Base-by-base conservation (phyloP, 192 early-diverging fungal genomes). In the Entomortierella lignicola region DNA sequence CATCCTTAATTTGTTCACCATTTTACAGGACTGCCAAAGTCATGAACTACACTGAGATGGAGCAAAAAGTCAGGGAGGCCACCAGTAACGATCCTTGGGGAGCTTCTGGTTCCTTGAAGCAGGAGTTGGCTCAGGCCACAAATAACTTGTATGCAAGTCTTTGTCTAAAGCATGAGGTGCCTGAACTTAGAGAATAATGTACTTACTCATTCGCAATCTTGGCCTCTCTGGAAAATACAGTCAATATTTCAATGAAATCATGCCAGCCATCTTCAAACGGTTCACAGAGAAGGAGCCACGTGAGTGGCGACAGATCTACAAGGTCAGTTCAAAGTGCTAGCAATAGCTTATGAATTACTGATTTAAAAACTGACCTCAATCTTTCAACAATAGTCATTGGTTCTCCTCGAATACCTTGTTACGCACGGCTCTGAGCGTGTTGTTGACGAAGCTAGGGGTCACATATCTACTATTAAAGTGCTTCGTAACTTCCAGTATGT, bases 271-370 rank as follows among this genome's bases (percentile, higher is more conserved):
- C 53, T 98, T 95, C 80, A 87, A 92, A 63, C 89, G 92, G 23
- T 90, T 97, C 70, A 89, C 92, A 52, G 96, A 99, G 69, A 92
- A 92, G 48, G 88, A 92, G 60, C 88, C 92, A 0, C 77, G 87
- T 21, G 91, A 93, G 71, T 99, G 97, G 97, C 84, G 96, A 63
- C 93, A 95, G 71, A 92, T 93, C n/a, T 99, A 99, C 87, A 99
- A 99, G 87, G 92, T 92, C 64, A 21, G 55, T 25, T n/a, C n/a
- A n/a, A n/a, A n/a, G n/a, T n/a, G n/a, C n/a, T n/a, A n/a, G n/a
- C n/a, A n/a, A n/a, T n/a, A n/a, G n/a, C n/a, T n/a, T n/a, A n/a
- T n/a, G n/a, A n/a, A n/a, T n/a, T n/a, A n/a, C n/a, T n/a, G n/a
- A n/a, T n/a, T n/a, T n/a, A n/a, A n/a, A n/a, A n/a, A 52, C 29